phyloP scores from a whole-genome alignment of 257 asterid genomes.

The Capsicum chinense region DNA sequence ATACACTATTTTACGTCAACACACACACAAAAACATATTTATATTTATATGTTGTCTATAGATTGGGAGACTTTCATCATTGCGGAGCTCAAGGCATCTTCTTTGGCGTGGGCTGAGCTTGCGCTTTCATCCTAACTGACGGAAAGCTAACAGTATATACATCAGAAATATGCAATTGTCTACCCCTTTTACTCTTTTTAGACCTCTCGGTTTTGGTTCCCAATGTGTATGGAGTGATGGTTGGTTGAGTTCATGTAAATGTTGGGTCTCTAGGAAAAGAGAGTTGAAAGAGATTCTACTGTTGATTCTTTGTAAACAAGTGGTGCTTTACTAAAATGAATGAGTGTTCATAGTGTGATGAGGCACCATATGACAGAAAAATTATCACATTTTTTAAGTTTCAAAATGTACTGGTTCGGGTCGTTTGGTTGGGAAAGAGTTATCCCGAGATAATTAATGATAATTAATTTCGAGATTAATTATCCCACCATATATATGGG shows the following conservation, averaged over 20 bases:
- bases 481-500: too few relatives aligned
- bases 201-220: constrained; percentile 7
- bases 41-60: too few relatives aligned
- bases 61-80: constrained; percentile 51
- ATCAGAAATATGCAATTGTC: not conserved
- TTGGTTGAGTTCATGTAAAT: constrained; percentile 44
- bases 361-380: not conserved
- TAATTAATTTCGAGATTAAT: too few relatives aligned
- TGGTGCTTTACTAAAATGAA: constrained; percentile 28
- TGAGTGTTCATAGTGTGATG: constrained; percentile 28
- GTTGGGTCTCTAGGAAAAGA: constrained; percentile 35
- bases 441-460: too few relatives aligned
- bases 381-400: not conserved
- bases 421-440: too few relatives aligned
- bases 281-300: constrained; percentile 32
- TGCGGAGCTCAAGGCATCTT: constrained; percentile 73
- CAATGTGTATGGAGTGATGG: constrained; percentile 18
- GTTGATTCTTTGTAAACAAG: constrained; percentile 47
- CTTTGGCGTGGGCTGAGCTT: constrained; percentile 95
- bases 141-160: constrained; percentile 26
- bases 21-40: too few relatives aligned
- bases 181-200: constrained; percentile 16
- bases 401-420: not conserved
- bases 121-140: constrained; percentile 67
- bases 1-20: too few relatives aligned